Evolutionary conservation across 2,329 filamentous ascomycete genomes (phyloP), one percentile per base, ranked within the genome.

Genomic region (Fusarium compactum): DNA sequence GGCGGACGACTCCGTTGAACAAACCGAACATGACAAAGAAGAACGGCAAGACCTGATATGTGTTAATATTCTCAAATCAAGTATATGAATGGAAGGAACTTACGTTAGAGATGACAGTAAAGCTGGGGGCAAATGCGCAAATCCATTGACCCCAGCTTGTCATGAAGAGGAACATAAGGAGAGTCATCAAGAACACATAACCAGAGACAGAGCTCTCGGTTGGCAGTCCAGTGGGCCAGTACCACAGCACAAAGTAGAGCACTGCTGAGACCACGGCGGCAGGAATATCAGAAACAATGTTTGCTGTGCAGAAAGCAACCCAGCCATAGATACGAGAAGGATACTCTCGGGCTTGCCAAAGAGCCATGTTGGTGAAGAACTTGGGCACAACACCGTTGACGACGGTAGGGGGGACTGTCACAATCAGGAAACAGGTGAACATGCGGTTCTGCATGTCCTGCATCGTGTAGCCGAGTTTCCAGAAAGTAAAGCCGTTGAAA

Each of bases 101-200:
- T 65, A 80, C 81, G 75, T 95, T 94, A 45, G 89, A 89, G 70
- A 95, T 93, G 68, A 94, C 91, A 1, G 91, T 93, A 80, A 94
- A 94, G 43, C 85, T 90, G 0, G 92, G 92, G 0, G 92, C 91
- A 78, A 94, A 94, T 1, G 93, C 92, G 68, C 90, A 92, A 72
- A 96, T 93, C 92, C 92, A 95, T 77, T 94, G 92, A 22, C 91
- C 93, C 92, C 90, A 95, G 71, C 85, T 89, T 32, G 86, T 87
- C 78, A 90, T 87, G 84, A 94, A 95, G 10, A 95, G 79, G 82
- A 90, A 93, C 82, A 94, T 94, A 1, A 95, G 85, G 75, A 95
- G 82, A 1, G 87, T 88, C 91, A 96, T 94, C 27, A 95, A 81
- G 82, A 92, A 95, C 18, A 91, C 87, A 77, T 95, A 95, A 15